Conservation (phyloP, 129 eudicot genomes). For the Mikania micrantha region DNA sequence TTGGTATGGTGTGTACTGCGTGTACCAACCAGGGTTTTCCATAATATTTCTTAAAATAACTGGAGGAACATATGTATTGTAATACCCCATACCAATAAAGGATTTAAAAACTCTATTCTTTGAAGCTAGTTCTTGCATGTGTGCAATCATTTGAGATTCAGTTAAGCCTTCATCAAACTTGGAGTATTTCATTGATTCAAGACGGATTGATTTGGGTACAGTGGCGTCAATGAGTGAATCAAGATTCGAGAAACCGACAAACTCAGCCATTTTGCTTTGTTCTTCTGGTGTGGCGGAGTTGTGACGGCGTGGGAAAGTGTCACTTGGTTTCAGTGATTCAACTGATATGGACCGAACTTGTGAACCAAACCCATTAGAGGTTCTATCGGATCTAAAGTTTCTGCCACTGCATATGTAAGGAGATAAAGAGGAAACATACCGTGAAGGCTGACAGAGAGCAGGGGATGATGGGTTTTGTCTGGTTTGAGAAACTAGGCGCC, state of each 20-base stretch:
- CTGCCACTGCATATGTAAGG: conserved; percentile 30
- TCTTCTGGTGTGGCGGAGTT: conserved; percentile 91
- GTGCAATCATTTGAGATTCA: conserved; percentile 81
- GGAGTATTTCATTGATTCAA: conserved; percentile 53
- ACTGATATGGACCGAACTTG: conserved; percentile 63
- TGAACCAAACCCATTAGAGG: conserved; percentile 19
- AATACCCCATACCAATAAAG: conserved; percentile 93
- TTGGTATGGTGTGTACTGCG: conserved; percentile 93
- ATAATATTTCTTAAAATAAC: conserved; percentile 83
- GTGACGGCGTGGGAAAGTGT: conserved; percentile 86
- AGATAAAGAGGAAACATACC: conserved; percentile 71
- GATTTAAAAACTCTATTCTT: conserved; percentile 73
- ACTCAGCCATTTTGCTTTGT: conserved; percentile 69
- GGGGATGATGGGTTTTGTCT: conserved; percentile 41
- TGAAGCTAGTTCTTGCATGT: conserved; percentile 76
- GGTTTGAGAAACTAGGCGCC: conserved; percentile 60
- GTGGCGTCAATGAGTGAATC: conserved; percentile 81
- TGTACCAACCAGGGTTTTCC: conserved; percentile 97
- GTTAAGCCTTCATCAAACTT: conserved; percentile 82
- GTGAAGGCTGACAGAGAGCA: conserved; percentile 39
- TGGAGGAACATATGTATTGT: conserved; percentile 75
- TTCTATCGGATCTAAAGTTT: conserved; percentile 10
- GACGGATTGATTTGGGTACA: conserved; percentile 78
- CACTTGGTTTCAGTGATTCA: conserved; percentile 80
- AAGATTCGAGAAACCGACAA: conserved; percentile 50